Evolutionary conservation across 2,329 filamentous ascomycete genomes (phyloP), one percentile per base, ranked within the genome.

Genomic region (Sporothrix inflata): DNA sequence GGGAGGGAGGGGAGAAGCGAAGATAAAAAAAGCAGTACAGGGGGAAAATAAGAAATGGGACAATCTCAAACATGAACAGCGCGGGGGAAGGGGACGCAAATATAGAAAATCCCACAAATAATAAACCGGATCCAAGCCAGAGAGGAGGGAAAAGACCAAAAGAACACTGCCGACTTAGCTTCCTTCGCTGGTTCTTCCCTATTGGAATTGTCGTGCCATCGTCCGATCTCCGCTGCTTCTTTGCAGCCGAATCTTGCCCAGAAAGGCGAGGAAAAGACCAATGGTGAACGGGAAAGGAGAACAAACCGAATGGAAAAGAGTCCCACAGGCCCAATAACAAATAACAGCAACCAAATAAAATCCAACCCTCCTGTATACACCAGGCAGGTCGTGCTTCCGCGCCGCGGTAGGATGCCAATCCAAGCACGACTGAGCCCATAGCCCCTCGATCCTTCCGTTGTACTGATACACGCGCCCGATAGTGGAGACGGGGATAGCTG

Each of bases 401-500:
- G 27, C 45, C 53, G 67, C 70, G 71, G 71, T 40, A 47, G 45
- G 38, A 70, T 61, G 55, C 9, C 49, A 61, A 57, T 45, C 9
- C n/a, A 65, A 67, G 27, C 61, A 74, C 67, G 71, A 47, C 47
- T 3, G 34, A 34, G 24, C 47, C 53, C 19, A 66, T 47, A 45
- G 27, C 57, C 21, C 19, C 68, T 38, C 30, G 21, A 63, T 51
- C 57, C 21, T 61, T 68, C 38, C 69, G 27, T 71, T 27, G 69
- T 70, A 74, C 53, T 73, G 63, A 72, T 73, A 73, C 73, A 73
- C 65, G 57, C 68, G 38, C 55, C 21, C 68, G 68, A 51, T 19
- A 49, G n/a, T 27, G 55, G 27, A 61, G 55, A 70, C 38, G 21
- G 38, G 53, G 21, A 34, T n/a, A 57, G 49, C 34, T 65, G 61